Percentiles rank a stretch among this genome's conserved stretches.
Conservation (phyloP, 2,329 filamentous ascomycete species). For the Cytospora schulzeri region DNA sequence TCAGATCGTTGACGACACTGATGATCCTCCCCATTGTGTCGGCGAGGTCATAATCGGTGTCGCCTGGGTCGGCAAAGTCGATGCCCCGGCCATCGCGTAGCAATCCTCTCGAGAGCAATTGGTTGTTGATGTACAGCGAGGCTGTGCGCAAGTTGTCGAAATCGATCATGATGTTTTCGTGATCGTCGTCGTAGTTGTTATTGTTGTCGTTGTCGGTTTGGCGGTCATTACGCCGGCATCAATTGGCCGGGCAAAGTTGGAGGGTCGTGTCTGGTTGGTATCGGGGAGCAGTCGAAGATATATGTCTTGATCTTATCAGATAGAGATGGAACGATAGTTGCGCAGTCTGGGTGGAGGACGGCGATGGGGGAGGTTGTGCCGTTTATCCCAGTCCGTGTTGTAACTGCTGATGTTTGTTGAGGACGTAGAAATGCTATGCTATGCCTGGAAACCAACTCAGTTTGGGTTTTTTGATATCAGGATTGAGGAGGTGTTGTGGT, state of each 20-base stretch:
- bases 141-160: constrained; percentile 66
- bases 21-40: constrained; percentile 85
- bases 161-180: constrained; percentile 52
- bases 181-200: constrained; percentile 33
- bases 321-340: neutral
- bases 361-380: neutral
- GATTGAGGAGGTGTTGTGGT: constrained; percentile 7
- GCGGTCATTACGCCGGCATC: constrained; percentile 21
- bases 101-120: constrained; percentile 66
- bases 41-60: constrained; percentile 53
- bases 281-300: neutral
- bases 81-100: constrained; percentile 71
- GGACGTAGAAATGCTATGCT: neutral
- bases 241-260: neutral
- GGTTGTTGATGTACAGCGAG: constrained; percentile 73
- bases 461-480: too few species aligned
- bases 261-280: too few species aligned
- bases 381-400: neutral
- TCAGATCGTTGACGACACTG: constrained; percentile 89
- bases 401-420: neutral
- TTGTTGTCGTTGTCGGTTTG: constrained; percentile 26
- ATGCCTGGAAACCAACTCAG: neutral
- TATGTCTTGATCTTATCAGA: neutral
- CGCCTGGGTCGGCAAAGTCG: constrained; percentile 76
- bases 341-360: neutral